Evolutionary conservation across 2,329 filamentous ascomycete species (phyloP).

Genomic region (Alternaria hordeiaustralica): DNA sequence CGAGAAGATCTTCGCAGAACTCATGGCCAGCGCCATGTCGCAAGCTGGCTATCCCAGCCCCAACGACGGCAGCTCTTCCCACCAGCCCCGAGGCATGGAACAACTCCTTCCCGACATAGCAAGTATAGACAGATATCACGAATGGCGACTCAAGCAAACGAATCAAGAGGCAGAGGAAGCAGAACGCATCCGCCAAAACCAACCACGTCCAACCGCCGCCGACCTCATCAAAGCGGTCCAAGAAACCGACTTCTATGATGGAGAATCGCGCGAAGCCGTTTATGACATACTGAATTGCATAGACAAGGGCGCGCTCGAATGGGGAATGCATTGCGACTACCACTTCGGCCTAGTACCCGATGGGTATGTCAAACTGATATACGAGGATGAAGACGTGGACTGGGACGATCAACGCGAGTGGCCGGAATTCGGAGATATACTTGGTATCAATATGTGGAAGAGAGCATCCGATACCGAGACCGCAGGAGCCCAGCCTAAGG

Average conservation of each 20-base stretch:
- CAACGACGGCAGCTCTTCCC: background rate
- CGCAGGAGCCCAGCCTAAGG: background rate
- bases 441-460: background rate
- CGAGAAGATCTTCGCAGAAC: background rate
- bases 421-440: background rate
- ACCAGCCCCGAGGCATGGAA: background rate
- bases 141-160: background rate
- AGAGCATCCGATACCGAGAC: background rate
- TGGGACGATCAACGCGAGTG: background rate
- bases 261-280: background rate
- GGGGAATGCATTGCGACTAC: background rate
- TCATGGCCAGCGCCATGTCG: background rate
- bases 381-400: background rate
- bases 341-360: background rate
- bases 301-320: background rate
- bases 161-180: background rate
- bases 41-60: background rate
- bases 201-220: background rate
- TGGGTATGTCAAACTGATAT: fast-evolving
- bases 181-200: background rate
- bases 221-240: background rate
- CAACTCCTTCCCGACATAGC: background rate
- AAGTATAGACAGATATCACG: background rate
- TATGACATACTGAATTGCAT: background rate
- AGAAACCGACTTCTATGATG: background rate